A percentile compares a stretch with the other conserved stretches of the same genome.
These are phyloP conservation scores for Sordaria brevicollis DNA, from an alignment of 495 filamentous ascomycete genomes.

Conservation along the genomic window DNA sequence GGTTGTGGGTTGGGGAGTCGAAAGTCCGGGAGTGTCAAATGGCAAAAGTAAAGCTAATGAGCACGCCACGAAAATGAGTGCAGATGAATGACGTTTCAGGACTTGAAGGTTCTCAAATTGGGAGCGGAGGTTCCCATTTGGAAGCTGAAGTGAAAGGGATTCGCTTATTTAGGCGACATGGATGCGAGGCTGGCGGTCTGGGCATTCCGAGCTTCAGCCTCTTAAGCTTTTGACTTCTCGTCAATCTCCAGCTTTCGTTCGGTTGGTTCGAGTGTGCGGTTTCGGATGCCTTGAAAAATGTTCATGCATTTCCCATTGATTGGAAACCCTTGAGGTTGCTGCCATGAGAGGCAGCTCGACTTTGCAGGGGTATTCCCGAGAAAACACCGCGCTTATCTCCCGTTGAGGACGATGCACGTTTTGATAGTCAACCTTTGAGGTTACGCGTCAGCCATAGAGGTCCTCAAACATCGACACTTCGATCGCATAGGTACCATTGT, in stretches of 20 bases:
- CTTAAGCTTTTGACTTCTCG: neutral
- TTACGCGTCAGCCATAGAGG: neutral
- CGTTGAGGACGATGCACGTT: neutral
- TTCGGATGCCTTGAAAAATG: neutral
- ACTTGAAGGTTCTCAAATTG: neutral
- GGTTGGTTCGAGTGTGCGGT: neutral
- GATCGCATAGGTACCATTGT: neutral
- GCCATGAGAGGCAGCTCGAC: neutral
- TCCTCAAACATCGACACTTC: neutral
- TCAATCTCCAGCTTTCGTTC: neutral
- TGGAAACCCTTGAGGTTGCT: neutral
- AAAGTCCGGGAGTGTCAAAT: neutral
- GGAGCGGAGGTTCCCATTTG: neutral
- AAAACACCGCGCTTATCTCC: neutral
- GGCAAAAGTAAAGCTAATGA: neutral
- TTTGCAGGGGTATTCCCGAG: neutral
- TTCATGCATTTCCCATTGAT: neutral
- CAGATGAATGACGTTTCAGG: neutral
- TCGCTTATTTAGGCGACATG: neutral
- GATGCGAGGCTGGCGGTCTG: neutral
- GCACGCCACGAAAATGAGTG: neutral
- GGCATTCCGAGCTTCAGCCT: neutral
- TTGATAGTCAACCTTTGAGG: neutral
- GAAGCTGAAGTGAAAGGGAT: neutral
- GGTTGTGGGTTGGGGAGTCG: neutral